Base-by-base conservation (phyloP, 2,329 filamentous ascomycete species). In the Cordyceps cicadae region DNA sequence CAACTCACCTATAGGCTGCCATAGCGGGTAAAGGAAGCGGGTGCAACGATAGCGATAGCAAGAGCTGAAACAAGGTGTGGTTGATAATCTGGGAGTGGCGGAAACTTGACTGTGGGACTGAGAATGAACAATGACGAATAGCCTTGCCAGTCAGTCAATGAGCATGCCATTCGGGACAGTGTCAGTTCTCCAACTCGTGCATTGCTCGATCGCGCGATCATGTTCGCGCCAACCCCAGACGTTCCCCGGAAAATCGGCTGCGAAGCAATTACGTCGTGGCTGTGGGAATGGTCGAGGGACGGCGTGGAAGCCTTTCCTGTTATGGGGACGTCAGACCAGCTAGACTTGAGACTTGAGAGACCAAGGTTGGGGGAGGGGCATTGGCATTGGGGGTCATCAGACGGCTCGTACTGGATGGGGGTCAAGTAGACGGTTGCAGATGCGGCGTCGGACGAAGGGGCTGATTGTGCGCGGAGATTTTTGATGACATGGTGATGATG, bases 11-110 rank as follows among this genome's bases (percentile, higher is more conserved):
- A n/a, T n/a, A n/a, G n/a, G n/a, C n/a, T n/a, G n/a, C n/a, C n/a
- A n/a, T n/a, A n/a, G n/a, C n/a, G 54, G 50, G 46, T 17, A 56
- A 34, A 17, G 19, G 15, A 34, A 37, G 45, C 46, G 46, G n/a
- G 46, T 24, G 37, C 32, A 48, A 43, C 26, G 48, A 51, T 52
- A n/a, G 15, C n/a, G 26, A 45, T 39, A 8, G 26, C 34, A 19
- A 3, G 41, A 32, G 43, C 19, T n/a, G 43, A 50, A 17, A 50
- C 41, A 26, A 19, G 37, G 55, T 59, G 43, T 51, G 48, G 37
- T 45, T 37, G 54, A 37, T 24, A 59, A 59, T 59, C 37, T 56
- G 51, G 17, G n/a, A 48, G 45, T 29, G 46, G 54, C 24, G 55
- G 41, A 17, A 58, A 51, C 48, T 49, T 14, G 32, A 26, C 6